Percentiles rank a stretch among this genome's conserved stretches.
phyloP scores from a whole-genome alignment of 768 basidiomycete genomes.

The Macrolepiota dolichaula region DNA sequence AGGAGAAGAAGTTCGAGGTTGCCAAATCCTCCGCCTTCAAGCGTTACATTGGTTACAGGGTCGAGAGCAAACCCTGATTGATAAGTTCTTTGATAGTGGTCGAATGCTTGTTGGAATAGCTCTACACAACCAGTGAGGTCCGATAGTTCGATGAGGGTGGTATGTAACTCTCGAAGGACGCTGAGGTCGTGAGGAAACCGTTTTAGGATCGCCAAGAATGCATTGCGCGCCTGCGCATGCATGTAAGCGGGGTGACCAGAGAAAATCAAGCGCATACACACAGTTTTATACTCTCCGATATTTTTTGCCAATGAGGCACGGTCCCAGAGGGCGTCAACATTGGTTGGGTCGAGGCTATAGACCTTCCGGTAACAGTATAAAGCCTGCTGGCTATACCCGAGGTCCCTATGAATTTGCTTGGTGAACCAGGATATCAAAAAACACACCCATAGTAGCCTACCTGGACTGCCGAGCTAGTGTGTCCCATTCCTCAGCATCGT shows the following conservation, averaged over 20 bases:
- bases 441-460: conserved; percentile 30
- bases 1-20: conserved; percentile 77
- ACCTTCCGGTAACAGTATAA: conserved; percentile 90
- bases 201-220: conserved; percentile 70
- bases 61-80: conserved; percentile 38
- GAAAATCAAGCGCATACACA: conserved; percentile 25
- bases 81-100: conserved; percentile 53
- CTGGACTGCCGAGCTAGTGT: conserved; percentile 71
- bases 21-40: conserved; percentile 49
- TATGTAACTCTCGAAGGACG: conserved; percentile 74
- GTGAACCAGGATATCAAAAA: background rate
- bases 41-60: conserved; percentile 13
- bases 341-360: conserved; percentile 71
- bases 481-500: conserved; percentile 88
- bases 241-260: background rate
- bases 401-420: conserved; percentile 37
- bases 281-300: conserved; percentile 65
- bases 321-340: conserved; percentile 88
- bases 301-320: conserved; percentile 79
- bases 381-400: conserved; percentile 80
- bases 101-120: conserved; percentile 73
- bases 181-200: conserved; percentile 76
- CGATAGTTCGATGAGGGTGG: conserved; percentile 69
- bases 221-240: conserved; percentile 46
- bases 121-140: conserved; percentile 62